These are phyloP conservation scores for Chrysopogon serrulatus DNA, from an alignment of 176 grass and related monocot species.

Conservation along the genomic window DNA sequence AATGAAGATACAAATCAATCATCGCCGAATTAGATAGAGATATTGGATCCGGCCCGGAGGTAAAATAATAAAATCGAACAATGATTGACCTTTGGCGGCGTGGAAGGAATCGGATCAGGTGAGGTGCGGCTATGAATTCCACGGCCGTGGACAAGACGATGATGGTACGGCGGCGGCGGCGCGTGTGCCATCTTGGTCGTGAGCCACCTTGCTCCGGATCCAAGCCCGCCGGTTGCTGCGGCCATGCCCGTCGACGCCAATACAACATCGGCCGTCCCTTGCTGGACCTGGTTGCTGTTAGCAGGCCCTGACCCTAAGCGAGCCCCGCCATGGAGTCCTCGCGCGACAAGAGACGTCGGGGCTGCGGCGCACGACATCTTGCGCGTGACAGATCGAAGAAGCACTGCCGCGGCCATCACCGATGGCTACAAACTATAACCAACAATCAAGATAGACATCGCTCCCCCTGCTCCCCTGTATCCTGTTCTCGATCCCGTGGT, in stretches of 20 bases:
- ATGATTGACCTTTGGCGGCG: neutral
- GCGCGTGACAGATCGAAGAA: neutral
- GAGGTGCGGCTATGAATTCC: neutral
- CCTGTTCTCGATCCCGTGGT: too few species aligned
- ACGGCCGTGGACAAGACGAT: neutral
- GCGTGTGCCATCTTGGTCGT: neutral
- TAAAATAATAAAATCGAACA: neutral
- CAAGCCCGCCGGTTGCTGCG: too few species aligned
- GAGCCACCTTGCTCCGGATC: too few species aligned
- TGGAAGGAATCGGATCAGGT: neutral
- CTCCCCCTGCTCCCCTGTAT: too few species aligned
- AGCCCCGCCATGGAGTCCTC: neutral
- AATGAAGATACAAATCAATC: neutral
- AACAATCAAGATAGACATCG: too few species aligned
- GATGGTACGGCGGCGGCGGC: neutral
- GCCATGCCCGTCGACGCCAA: too few species aligned
- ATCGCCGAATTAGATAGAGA: too few species aligned
- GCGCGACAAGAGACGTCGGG: neutral
- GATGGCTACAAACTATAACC: neutral
- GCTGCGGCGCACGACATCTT: neutral
- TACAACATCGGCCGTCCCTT: too few species aligned
- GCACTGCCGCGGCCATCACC: neutral
- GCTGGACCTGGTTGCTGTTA: too few species aligned
- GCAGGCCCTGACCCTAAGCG: neutral
- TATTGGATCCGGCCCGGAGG: too few species aligned